phyloP scores from a whole-genome alignment of 225 moss, liverwort and hornwort genomes.

The Lunularia cruciata region DNA sequence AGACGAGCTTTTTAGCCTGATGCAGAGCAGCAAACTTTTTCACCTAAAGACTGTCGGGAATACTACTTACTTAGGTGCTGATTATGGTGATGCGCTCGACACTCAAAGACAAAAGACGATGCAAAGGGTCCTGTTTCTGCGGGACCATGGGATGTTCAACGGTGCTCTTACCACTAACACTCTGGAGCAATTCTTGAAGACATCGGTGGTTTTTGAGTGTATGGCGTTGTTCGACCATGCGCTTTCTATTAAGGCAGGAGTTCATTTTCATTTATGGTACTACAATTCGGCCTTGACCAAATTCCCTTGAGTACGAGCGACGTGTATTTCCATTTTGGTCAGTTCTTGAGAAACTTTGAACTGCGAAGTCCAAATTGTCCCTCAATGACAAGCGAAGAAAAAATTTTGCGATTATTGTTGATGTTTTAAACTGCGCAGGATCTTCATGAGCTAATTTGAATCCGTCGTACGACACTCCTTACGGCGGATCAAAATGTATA shows the following conservation, averaged over 20 bases:
- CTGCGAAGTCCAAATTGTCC: too few species aligned
- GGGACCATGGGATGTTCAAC: constrained; percentile 52
- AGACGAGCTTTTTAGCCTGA: constrained; percentile 49
- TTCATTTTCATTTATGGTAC: constrained; percentile 78
- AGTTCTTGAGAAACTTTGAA: too few species aligned
- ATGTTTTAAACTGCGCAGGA: too few species aligned
- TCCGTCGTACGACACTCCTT: too few species aligned
- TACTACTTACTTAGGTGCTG: constrained; percentile 47
- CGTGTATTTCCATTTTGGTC: too few species aligned
- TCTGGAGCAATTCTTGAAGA: constrained; percentile 45
- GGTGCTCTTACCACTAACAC: constrained; percentile 50
- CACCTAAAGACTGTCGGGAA: constrained; percentile 55
- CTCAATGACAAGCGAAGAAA: too few species aligned
- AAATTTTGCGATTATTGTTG: too few species aligned
- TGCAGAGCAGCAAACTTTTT: constrained; percentile 60
- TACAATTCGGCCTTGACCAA: too few species aligned
- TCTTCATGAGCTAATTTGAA: too few species aligned
- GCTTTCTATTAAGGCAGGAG: constrained; percentile 60
- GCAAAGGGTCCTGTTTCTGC: constrained; percentile 54
- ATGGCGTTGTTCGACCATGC: constrained; percentile 72
- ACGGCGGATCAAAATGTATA: too few species aligned
- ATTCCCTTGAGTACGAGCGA: too few species aligned
- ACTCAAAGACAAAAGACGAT: constrained; percentile 58
- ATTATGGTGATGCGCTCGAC: constrained; percentile 52
- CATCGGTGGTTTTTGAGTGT: constrained; percentile 58